Conservation (phyloP, 345 rosid genomes). For the Stellera chamaejasme region DNA sequence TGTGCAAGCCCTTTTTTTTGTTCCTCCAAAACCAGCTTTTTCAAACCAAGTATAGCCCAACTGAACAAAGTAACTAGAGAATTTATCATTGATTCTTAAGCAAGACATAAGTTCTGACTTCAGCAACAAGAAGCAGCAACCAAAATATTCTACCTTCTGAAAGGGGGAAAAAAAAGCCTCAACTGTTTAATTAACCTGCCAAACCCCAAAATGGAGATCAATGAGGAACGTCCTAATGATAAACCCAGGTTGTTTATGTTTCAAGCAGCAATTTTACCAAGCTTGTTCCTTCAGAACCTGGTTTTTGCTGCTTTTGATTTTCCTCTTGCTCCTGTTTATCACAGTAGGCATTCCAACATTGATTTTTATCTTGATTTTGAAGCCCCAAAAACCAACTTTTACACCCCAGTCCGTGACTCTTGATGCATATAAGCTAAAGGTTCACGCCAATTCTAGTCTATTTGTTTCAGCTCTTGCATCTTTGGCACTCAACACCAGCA, state of each 20-base stretch:
- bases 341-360: conserved; percentile 8
- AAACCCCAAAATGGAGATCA: conserved; percentile 7
- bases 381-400: conserved; percentile 27
- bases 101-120: too few species aligned
- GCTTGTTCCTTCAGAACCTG: conserved; percentile 12
- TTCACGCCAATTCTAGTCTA: conserved; percentile 19
- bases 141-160: too few species aligned
- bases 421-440: conserved; percentile 18
- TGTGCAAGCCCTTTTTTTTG: too few species aligned
- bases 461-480: conserved; percentile 22
- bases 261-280: background rate
- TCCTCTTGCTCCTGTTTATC: conserved; percentile 12
- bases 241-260: conserved; percentile 4
- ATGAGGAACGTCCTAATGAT: conserved; percentile 13
- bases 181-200: conserved; percentile 2
- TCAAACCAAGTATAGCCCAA: too few species aligned
- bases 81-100: too few species aligned
- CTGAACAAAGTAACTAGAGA: too few species aligned
- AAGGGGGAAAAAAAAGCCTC: background rate
- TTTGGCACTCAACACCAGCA: conserved; percentile 21
- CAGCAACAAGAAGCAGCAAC: too few species aligned
- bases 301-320: conserved; percentile 10
- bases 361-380: conserved; percentile 12
- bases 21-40: too few species aligned
- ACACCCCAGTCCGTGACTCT: conserved; percentile 16